Evolutionary conservation across 2,329 filamentous ascomycete genomes (phyloP).

Genomic region (Cladosporium sp.): DNA sequence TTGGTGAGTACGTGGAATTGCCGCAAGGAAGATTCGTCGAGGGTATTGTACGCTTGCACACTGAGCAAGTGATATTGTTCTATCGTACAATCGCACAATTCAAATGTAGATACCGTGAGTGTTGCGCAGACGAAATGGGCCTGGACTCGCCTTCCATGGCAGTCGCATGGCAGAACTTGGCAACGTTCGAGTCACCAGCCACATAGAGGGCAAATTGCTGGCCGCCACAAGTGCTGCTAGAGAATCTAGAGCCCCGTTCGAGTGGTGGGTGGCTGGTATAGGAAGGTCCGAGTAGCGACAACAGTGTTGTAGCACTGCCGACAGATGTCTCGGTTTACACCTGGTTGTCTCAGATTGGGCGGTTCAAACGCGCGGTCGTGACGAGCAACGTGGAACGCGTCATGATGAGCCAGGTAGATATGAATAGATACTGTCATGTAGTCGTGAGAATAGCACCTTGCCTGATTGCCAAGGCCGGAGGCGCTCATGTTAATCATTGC

Average conservation of each 20-base stretch:
- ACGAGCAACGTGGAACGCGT: constrained; percentile 7
- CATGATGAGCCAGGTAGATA: neutral
- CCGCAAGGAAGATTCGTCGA: neutral
- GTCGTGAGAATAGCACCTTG: neutral
- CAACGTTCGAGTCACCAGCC: constrained; percentile 4
- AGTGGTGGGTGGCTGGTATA: neutral
- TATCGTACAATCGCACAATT: neutral
- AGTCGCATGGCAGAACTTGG: neutral
- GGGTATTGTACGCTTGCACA: neutral
- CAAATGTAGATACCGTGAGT: neutral
- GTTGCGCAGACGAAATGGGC: neutral
- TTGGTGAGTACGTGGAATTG: neutral
- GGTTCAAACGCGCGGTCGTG: constrained; percentile 7
- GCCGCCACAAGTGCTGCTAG: neutral
- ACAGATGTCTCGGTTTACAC: constrained; percentile 5
- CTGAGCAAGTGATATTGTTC: neutral
- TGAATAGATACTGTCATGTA: neutral
- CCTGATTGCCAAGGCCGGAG: neutral
- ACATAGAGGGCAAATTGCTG: neutral
- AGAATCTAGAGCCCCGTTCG: neutral
- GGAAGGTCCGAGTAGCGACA: neutral
- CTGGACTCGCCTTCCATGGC: neutral
- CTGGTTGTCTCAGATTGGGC: constrained; percentile 1
- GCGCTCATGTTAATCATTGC: neutral
- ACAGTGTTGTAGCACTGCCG: neutral